Evolutionary conservation across 495 filamentous ascomycete species (phyloP), one percentile per base, ranked within the genome.

Genomic region (Penicillium antarcticum): DNA sequence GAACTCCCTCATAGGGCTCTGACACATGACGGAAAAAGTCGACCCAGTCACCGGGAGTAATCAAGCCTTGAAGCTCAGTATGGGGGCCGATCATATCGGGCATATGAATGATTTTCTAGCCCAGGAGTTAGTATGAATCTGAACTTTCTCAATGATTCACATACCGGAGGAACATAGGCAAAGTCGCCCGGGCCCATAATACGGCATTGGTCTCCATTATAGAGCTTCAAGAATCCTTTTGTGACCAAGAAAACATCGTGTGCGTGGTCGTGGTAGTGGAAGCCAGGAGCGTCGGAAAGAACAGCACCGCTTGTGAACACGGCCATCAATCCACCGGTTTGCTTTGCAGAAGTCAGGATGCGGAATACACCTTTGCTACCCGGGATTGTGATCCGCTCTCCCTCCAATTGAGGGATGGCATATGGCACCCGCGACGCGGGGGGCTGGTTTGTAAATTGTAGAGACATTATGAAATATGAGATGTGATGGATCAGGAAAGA

Each of bases 21-120:
- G 70, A 71, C 37, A 78, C 66, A 51, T 76, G 65, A 37, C 75
- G 72, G 65, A 78, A 78, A 60, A 78, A 76, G 44, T 79, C 75
- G 11, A 75, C 69, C 75, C 73, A 79, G 57, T 74, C 75, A n/a
- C 75, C 74, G n/a, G 75, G 75, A 3, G 71, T 73, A 29, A 77
- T 69, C 8, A 79, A 45, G 34, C 74, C 74, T 39, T 68, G 66
- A 40, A 68, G 65, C 39, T 77, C 74, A 12, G 74, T 73, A 48
- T 77, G 71, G 0, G 67, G 65, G 8, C 69, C 69, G 8, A 70
- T 57, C 53, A 74, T 67, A 50, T 74, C 68, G 18, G 70, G 71
- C 40, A 70, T 71, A 54, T 77, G 74, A 39, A 77, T 42, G 23
- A 69, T 61, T 41, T 55, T 68, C 73, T 72, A 44, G 2, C 6